These are phyloP conservation scores for Colletotrichum sp. DNA, from an alignment of 2,329 filamentous ascomycete genomes.

Conservation along the genomic window DNA sequence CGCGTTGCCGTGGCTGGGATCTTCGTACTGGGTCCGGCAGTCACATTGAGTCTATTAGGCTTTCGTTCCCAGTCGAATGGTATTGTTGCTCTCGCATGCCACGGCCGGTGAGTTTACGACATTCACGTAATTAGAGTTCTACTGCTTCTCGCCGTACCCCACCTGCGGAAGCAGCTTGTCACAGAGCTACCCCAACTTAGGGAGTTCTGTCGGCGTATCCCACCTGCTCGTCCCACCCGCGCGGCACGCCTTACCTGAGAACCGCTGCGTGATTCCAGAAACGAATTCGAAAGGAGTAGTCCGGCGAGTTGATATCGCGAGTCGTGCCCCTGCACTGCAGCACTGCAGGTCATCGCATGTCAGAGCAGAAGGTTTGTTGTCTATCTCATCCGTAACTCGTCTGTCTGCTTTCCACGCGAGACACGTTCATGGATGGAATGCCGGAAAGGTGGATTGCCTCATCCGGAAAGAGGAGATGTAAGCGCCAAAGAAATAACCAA, in stretches of 20 bases:
- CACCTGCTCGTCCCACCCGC: neutral
- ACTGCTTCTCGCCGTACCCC: neutral
- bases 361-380: neutral
- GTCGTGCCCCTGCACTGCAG: neutral
- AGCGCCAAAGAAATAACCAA: neutral
- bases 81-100: neutral
- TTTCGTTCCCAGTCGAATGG: neutral
- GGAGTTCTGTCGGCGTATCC: neutral
- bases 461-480: neutral
- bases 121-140: neutral
- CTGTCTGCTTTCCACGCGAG: neutral
- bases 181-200: neutral
- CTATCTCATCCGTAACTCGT: neutral
- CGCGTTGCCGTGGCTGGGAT: neutral
- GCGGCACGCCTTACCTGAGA: neutral
- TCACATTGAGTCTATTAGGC: neutral
- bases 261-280: neutral
- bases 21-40: neutral
- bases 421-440: neutral
- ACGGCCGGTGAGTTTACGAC: neutral
- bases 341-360: neutral
- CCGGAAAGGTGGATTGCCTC: neutral
- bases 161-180: neutral
- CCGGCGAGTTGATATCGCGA: neutral
- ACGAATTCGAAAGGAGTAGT: neutral